Evolutionary conservation across 2,329 filamentous ascomycete species (phyloP), one percentile per base, ranked within the genome.

Genomic region (Cladosporium sp.): DNA sequence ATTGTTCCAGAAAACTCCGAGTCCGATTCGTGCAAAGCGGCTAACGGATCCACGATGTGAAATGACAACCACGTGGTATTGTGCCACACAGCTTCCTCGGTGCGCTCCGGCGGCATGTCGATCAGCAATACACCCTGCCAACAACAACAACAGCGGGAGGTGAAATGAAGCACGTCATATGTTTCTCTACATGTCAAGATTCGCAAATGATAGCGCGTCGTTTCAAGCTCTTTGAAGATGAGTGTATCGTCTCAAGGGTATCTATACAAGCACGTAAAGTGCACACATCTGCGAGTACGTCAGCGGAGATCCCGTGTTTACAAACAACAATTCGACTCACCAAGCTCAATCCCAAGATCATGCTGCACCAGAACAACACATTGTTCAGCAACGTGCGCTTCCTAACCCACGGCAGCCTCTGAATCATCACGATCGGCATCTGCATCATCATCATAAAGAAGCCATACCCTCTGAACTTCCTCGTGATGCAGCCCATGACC

Each of bases 401-500:
- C 57, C 86, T 83, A 38, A 97, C 85, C 78, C 85, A 90, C 61
- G 80, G 84, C 4, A 89, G 92, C 62, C 90, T 84, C 78, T 97
- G 94, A 30, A 97, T 78, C 73, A 92, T 85, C n/a, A 97, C 89
- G 65, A 97, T 94, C 0, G 94, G 94, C 66, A 97, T 82, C 79
- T 99, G 94, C 62, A 95, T 77, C 94, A 99, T 97, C 86, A 97
- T 94, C 62, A 90, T 89, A 19, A 95, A 70, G 71, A 97, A 96
- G 9, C 93, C 94, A 70, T 97, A 99, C 12, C 94, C 94, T 38
- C 94, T 81, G 47, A 97, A 80, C 78, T 99, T 97, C 80, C 97
- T 93, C 25, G 92, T 97, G 72, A 99, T 97, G 73, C 93, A 97
- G 7, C 89, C 92, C 89, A 99, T 96, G 68, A 99, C 90, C 59